These are phyloP conservation scores for Phanerochaete sordida DNA, from an alignment of 768 basidiomycete species.

Conservation along the genomic window DNA sequence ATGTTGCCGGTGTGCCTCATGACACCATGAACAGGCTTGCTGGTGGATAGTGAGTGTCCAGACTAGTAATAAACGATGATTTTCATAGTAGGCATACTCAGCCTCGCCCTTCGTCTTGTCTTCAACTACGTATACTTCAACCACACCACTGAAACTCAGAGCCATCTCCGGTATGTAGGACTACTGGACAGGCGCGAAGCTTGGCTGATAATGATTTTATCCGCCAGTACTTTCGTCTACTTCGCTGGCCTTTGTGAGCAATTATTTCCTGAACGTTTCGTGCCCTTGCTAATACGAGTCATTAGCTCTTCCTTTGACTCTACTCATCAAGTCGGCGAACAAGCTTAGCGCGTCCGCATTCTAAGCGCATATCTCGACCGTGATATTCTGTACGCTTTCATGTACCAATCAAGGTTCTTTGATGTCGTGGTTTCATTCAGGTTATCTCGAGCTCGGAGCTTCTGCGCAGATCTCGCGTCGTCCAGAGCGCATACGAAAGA, in stretches of 20 bases:
- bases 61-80: no score
- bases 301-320: constrained; percentile 3
- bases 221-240: background rate
- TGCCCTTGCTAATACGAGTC: no score
- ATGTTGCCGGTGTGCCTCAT: background rate
- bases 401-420: no score
- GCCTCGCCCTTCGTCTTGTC: background rate
- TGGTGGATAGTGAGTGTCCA: constrained; percentile 1
- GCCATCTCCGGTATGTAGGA: background rate
- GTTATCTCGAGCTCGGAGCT: no score
- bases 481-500: no score
- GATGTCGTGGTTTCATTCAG: no score
- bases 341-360: background rate
- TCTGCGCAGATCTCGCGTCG: no score
- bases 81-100: background rate
- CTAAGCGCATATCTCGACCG: background rate
- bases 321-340: constrained; percentile 8
- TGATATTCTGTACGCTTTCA: background rate
- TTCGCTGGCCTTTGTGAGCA: constrained; percentile 5
- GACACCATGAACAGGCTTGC: constrained; percentile 1
- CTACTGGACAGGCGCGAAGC: no score
- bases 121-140: constrained; percentile 8
- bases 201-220: background rate
- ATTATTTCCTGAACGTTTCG: background rate
- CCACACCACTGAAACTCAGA: background rate